Evolutionary conservation across 2,329 filamentous ascomycete species (phyloP), one percentile per base, ranked within the genome.

Genomic region (Colletotrichum ledebouriae): DNA sequence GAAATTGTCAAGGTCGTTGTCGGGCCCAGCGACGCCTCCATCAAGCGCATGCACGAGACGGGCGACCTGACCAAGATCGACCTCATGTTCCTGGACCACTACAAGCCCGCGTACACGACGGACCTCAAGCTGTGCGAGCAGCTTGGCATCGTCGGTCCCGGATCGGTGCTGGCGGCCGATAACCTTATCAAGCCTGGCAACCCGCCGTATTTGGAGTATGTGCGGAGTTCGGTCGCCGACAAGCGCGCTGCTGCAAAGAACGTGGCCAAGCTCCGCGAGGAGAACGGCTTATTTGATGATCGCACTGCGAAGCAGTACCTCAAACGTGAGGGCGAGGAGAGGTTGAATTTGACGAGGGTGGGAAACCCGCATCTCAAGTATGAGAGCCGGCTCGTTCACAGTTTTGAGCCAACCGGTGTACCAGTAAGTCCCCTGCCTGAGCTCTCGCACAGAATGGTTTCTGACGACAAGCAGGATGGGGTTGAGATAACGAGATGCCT

Each of bases 51-150:
- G 4, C 83, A 89, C 70, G 73, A 79, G 1, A 77, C 82, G 3
- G 88, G 88, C 0, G 73, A 76, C 4, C 76, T 94, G 25, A 78
- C 82, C 25, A 83, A 85, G 52, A 87, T 94, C 68, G 91, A 94
- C 73, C 79, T 94, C 44, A 82, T 94, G 77, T 95, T 96, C 77
- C 80, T 96, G 41, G 93, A 96, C 74, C 93, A 96, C 77, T 90
- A 91, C 78, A 94, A 95, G 78, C 90, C 91, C 0, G 87, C 89
- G 0, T 96, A 95, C 76, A 87, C 86, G 1, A 85, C 87, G 0
- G 93, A 96, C 73, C 78, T 95, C 69, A 94, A 94, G 79, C 84
- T 94, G 0, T 93, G 90, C 75, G 93, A 96, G 79, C 84, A 91
- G 44, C 80, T 94, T 5, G 85, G 84, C 0, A 76, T 95, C 41